These are phyloP conservation scores for Trametes punicea DNA, from an alignment of 768 basidiomycete species.

Conservation along the genomic window DNA sequence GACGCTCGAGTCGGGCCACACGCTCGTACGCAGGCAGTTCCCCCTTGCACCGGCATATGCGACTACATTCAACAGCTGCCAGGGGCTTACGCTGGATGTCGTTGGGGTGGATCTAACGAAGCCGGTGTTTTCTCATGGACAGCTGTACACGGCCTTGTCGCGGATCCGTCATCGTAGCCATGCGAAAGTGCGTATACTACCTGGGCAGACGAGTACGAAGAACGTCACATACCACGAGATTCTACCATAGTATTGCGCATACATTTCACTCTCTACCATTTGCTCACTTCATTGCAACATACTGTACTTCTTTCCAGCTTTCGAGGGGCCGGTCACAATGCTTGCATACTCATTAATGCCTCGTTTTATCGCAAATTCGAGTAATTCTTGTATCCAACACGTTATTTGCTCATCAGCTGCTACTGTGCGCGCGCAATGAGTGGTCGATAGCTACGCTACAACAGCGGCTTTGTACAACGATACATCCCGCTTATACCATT, in stretches of 20 bases:
- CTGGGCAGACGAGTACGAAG: constrained; percentile 21
- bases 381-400: background rate
- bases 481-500: background rate
- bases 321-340: too few species aligned
- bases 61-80: constrained; percentile 42
- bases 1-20: constrained; percentile 29
- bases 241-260: constrained; percentile 17
- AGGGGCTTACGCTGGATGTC: constrained; percentile 37
- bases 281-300: background rate
- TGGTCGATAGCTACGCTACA: constrained; percentile 2
- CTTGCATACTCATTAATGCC: background rate
- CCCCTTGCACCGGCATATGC: constrained; percentile 39
- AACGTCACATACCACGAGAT: constrained; percentile 31
- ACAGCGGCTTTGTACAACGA: constrained; percentile 1
- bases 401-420: too few species aligned
- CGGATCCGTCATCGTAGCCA: constrained; percentile 28
- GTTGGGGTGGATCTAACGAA: constrained; percentile 38
- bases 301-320: background rate
- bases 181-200: constrained; percentile 23
- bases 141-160: constrained; percentile 32
- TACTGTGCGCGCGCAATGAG: background rate
- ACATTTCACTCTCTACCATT: background rate
- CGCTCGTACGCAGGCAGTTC: constrained; percentile 34
- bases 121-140: constrained; percentile 39
- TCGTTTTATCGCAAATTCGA: too few species aligned